phyloP scores from a whole-genome alignment of 371 early-diverging fungal species.

The Mortierella sp. region DNA sequence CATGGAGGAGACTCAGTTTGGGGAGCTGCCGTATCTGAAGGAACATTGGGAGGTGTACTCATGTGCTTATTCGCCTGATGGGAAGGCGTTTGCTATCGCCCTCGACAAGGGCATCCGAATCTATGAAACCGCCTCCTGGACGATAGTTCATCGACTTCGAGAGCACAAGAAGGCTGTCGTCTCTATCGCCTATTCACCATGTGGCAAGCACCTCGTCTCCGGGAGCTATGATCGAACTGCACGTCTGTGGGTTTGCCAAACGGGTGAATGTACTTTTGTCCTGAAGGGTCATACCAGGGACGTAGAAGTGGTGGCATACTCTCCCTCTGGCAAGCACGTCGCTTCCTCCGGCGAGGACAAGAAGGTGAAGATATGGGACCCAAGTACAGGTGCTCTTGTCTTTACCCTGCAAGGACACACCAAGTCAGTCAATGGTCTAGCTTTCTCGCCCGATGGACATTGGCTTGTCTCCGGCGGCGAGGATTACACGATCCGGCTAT shows the following conservation, averaged over 20 bases:
- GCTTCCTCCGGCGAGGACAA: not conserved
- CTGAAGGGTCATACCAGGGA: not conserved
- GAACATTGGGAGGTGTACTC: too few relatives aligned
- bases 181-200: not conserved
- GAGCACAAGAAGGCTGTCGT: not conserved
- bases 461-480: not conserved
- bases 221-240: not conserved
- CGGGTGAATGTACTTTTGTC: not conserved
- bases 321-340: not conserved
- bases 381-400: not conserved
- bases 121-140: not conserved
- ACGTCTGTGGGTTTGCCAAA: not conserved
- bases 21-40: not conserved
- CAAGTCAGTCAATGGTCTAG: not conserved
- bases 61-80: conserved; percentile 8
- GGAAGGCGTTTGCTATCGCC: not conserved
- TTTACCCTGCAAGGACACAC: not conserved
- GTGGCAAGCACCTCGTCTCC: not conserved
- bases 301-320: not conserved
- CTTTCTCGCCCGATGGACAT: not conserved
- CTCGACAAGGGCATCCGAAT: not conserved
- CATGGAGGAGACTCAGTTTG: not conserved
- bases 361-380: not conserved
- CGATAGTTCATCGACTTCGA: not conserved
- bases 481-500: not conserved